These are phyloP conservation scores for Theileria orientalis DNA, from an alignment of 169 alveolate species.

Conservation along the genomic window DNA sequence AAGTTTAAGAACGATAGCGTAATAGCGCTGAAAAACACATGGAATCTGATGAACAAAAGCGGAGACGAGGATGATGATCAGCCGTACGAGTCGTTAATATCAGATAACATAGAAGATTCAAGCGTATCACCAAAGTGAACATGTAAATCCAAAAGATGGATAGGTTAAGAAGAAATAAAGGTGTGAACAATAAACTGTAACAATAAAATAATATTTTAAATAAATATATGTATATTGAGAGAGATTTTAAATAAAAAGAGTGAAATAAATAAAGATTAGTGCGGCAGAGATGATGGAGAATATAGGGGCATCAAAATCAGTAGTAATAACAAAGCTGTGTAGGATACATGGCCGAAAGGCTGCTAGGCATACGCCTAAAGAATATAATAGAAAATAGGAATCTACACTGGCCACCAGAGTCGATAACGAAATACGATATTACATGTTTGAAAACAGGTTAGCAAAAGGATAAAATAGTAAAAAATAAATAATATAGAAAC, in stretches of 20 bases:
- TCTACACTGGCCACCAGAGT: constrained; percentile 61
- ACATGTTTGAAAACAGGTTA: constrained; percentile 45
- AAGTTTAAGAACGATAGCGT: constrained; percentile 17
- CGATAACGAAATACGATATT: constrained; percentile 25
- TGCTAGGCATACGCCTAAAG: constrained; percentile 26
- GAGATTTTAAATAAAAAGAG: too few relatives aligned
- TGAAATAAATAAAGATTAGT: too few relatives aligned
- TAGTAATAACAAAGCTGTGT: background rate
- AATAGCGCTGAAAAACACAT: constrained; percentile 14
- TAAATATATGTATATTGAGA: background rate
- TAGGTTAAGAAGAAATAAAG: background rate
- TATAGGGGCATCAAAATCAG: too few relatives aligned
- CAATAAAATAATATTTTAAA: background rate
- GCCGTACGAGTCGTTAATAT: constrained; percentile 15
- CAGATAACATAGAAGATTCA: constrained; percentile 12
- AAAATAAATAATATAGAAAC: background rate
- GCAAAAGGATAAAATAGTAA: background rate
- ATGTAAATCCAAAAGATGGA: too few relatives aligned
- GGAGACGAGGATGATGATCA: constrained; percentile 25
- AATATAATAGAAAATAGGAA: constrained; percentile 28
- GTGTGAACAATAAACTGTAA: background rate
- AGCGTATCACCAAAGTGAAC: background rate
- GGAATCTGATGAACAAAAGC: constrained; percentile 24
- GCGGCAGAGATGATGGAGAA: too few relatives aligned
- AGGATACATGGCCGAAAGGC: constrained; percentile 30